Evolutionary conservation across 2,329 filamentous ascomycete species (phyloP).

Genomic region (Pleurostoma richardsiae): DNA sequence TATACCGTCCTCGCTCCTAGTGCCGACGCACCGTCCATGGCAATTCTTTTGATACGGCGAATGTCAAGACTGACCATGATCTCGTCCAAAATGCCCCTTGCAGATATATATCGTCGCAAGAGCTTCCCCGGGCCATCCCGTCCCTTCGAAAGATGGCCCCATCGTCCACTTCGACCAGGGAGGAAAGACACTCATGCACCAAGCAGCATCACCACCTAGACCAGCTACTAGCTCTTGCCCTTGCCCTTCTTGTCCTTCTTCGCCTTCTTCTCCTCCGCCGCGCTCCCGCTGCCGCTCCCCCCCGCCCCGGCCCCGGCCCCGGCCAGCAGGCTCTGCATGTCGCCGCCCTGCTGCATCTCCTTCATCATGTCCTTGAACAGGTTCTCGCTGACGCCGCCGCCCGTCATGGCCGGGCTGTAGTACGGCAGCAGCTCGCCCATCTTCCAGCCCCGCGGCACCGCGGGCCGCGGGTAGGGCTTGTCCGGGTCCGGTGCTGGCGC

Average conservation of each 20-base stretch:
- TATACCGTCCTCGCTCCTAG: too few species aligned
- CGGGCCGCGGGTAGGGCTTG: slow-evolving; percentile 66
- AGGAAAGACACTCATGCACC: not conserved
- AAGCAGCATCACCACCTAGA: not conserved
- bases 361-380: slow-evolving; percentile 96
- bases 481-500: slow-evolving; percentile 60
- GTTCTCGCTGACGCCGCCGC: slow-evolving; percentile 91
- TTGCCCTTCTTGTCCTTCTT: slow-evolving; percentile 47
- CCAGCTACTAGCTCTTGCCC: slow-evolving; percentile 23
- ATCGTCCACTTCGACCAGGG: too few species aligned
- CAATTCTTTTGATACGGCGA: too few species aligned
- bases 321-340: slow-evolving; percentile 21
- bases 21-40: too few species aligned
- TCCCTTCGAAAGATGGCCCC: too few species aligned
- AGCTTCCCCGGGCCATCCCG: too few species aligned
- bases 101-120: too few species aligned
- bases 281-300: slow-evolving; percentile 18
- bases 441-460: slow-evolving; percentile 86
- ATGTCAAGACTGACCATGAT: too few species aligned
- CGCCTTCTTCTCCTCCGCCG: slow-evolving; percentile 26
- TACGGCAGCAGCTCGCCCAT: slow-evolving; percentile 79
- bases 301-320: slow-evolving; percentile 16
- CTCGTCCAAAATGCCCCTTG: too few species aligned
- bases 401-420: slow-evolving; percentile 83
- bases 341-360: slow-evolving; percentile 64